Percentiles rank a stretch among this genome's conserved stretches.
Conservation (phyloP, 78 protist genomes). For the Emiliania huxleyi region DNA sequence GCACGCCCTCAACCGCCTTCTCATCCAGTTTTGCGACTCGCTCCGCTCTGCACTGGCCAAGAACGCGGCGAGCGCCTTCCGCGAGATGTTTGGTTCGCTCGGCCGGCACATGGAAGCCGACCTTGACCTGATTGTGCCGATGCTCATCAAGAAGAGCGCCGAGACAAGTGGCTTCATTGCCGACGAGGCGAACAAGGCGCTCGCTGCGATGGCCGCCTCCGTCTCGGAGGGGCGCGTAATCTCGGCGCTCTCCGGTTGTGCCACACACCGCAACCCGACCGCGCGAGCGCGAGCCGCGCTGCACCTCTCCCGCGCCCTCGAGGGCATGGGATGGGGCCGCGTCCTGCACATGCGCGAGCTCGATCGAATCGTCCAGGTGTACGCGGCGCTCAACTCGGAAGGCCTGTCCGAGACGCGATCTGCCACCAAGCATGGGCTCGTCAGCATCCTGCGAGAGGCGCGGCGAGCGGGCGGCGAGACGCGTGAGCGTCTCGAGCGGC, state of each 20-base stretch:
- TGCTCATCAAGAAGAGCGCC: constrained; percentile 19
- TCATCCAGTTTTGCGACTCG: not conserved
- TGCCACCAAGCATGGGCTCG: not conserved
- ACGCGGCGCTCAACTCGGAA: not conserved
- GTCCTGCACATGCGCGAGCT: not conserved
- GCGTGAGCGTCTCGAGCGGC: not conserved
- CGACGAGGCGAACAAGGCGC: not conserved
- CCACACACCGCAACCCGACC: not conserved
- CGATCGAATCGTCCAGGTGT: not conserved
- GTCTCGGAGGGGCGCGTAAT: not conserved
- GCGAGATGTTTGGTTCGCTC: not conserved
- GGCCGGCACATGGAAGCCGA: not conserved
- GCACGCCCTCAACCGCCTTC: not conserved
- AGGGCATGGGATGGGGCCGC: not conserved
- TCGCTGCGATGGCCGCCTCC: not conserved
- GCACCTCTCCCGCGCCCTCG: not conserved
- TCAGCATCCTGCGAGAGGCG: not conserved
- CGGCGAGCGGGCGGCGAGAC: not conserved
- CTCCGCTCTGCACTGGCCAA: not conserved
- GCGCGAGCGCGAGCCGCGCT: not conserved
- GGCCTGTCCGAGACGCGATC: constrained; percentile 12
- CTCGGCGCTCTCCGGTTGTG: not conserved
- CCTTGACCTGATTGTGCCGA: not conserved
- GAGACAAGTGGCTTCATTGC: constrained; percentile 6
- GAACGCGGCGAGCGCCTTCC: not conserved